Evolutionary conservation across 805 yeast genomes (phyloP).

Genomic region (Starmera amethionina): DNA sequence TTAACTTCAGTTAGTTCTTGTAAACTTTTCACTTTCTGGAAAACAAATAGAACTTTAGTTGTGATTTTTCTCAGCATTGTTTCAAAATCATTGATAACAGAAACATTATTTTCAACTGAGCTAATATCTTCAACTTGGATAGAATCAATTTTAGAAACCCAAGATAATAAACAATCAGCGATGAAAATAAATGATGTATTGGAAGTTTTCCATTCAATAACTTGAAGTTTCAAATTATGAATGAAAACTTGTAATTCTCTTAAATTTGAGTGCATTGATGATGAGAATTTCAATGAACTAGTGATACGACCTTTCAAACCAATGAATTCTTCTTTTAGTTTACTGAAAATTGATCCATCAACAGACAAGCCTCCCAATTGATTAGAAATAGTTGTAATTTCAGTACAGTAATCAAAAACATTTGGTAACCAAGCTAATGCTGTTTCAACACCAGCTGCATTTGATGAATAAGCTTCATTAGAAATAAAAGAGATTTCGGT

Average conservation of each 20-base stretch:
- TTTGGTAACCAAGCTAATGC: conserved; percentile 24
- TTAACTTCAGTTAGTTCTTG: conserved; percentile 23
- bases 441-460: conserved; percentile 6
- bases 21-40: conserved; percentile 46
- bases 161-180: conserved; percentile 35
- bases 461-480: conserved; percentile 3
- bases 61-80: conserved; percentile 37
- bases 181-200: conserved; percentile 32
- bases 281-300: conserved; percentile 10
- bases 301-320: conserved; percentile 7
- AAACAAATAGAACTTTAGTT: conserved; percentile 51
- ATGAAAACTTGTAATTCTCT: conserved; percentile 19
- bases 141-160: conserved; percentile 25
- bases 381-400: conserved; percentile 10
- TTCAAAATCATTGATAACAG: conserved; percentile 32
- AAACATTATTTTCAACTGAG: not conserved
- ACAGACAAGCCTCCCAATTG: conserved; percentile 5
- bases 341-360: conserved; percentile 13
- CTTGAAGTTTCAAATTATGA: conserved; percentile 13
- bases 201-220: conserved; percentile 26
- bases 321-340: conserved; percentile 8
- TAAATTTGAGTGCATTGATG: conserved; percentile 5
- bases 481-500: conserved; percentile 13
- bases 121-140: not conserved
- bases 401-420: conserved; percentile 21